A percentile compares a stretch with the other conserved stretches of the same genome.
phyloP scores from a whole-genome alignment of 768 basidiomycete genomes.

The Tulasnella sp. region DNA sequence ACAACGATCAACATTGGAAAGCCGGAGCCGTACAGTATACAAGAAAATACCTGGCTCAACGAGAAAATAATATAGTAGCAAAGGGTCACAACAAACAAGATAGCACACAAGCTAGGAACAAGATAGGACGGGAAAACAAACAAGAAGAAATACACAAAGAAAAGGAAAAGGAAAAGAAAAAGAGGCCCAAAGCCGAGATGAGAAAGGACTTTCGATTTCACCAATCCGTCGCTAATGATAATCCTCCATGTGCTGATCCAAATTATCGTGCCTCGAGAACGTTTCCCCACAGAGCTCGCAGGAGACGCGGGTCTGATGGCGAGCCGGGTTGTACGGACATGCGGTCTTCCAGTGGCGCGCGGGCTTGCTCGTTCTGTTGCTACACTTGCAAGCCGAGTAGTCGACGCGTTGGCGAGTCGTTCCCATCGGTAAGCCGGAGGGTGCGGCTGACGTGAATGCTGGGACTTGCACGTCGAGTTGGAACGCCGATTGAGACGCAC shows the following conservation, averaged over 20 bases:
- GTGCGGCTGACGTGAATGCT: not conserved
- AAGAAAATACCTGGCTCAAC: not conserved
- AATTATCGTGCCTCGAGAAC: not conserved
- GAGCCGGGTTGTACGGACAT: not conserved
- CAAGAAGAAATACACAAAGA: not conserved
- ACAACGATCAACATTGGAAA: not conserved
- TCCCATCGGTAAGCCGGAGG: not conserved
- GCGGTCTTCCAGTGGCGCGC: not conserved
- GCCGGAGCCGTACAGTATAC: not conserved
- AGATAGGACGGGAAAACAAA: not conserved
- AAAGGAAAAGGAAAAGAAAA: not conserved
- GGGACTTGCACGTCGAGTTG: slow-evolving; percentile 6
- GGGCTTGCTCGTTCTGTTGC: not conserved
- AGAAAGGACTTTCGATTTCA: not conserved
- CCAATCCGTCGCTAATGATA: not conserved
- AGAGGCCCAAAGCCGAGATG: not conserved
- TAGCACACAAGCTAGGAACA: not conserved
- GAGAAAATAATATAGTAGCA: not conserved
- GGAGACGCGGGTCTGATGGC: not conserved
- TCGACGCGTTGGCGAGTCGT: not conserved
- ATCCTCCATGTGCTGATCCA: not conserved
- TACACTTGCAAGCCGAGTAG: not conserved
- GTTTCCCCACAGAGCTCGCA: not conserved
- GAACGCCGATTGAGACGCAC: not conserved
- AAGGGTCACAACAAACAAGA: not conserved